phyloP scores from a whole-genome alignment of 1,284 basidiomycete genomes.

The Volvariella volvacea region DNA sequence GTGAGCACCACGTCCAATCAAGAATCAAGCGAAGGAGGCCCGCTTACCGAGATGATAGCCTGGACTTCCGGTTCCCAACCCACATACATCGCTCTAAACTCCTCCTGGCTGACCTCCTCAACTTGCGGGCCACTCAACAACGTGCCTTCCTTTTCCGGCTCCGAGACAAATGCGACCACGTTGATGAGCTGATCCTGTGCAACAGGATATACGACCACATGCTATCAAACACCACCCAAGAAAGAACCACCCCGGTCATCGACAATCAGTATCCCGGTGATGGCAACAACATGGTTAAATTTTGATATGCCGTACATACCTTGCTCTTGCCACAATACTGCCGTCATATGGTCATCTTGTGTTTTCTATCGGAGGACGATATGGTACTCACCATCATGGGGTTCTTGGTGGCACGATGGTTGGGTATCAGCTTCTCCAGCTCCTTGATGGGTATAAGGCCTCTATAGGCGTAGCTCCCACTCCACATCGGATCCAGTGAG shows the following conservation, averaged over 20 bases:
- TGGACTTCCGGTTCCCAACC: conserved; percentile 36
- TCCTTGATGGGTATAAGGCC: conserved; percentile 28
- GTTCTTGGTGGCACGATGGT: conserved; percentile 24
- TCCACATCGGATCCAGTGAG: conserved; percentile 26
- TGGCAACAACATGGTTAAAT: not conserved
- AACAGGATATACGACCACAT: conserved; percentile 38
- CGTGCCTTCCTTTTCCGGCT: conserved; percentile 26
- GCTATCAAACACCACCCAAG: too few relatives aligned
- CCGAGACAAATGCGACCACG: conserved; percentile 29
- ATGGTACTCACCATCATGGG: conserved; percentile 28
- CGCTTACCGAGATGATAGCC: conserved; percentile 31
- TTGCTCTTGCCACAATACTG: conserved; percentile 38
- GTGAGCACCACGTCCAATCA: not conserved
- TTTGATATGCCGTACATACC: conserved; percentile 14
- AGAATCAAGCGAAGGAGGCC: not conserved
- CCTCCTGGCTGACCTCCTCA: conserved; percentile 20
- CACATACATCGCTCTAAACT: conserved; percentile 22
- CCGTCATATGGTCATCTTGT: conserved; percentile 5
- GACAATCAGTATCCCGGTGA: not conserved
- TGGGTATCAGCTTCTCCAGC: conserved; percentile 25
- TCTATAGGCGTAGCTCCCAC: conserved; percentile 33
- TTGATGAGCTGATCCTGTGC: conserved; percentile 35
- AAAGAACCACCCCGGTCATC: not conserved
- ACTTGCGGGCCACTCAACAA: conserved; percentile 29
- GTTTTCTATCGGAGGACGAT: not conserved